A percentile compares a stretch with the other conserved stretches of the same genome.
These are phyloP conservation scores for cucumber (Cucumis sativus) DNA, from an alignment of 306 rosid species.

Conservation along the genomic window Cucumber_9930_V3 NC_026656.2:859001-859500, in stretches of 20 bases:
- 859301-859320: slow-evolving; percentile 83
- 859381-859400: neutral
- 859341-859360: slow-evolving; percentile 67
- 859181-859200: slow-evolving; percentile 87
- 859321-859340: slow-evolving; percentile 92
- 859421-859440: slow-evolving; percentile 58
- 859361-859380: neutral
- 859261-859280: slow-evolving; percentile 89
- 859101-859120: neutral
- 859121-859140: neutral
- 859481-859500: slow-evolving; percentile 91
- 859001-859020: neutral
- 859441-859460: slow-evolving; percentile 95
- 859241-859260: slow-evolving; percentile 92
- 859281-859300: slow-evolving; percentile 82
- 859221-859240: slow-evolving; percentile 90
- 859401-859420: neutral
- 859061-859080: neutral
- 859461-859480: slow-evolving; percentile 80
- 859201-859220: slow-evolving; percentile 80
- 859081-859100: neutral
- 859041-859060: neutral
- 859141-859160: neutral
- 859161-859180: slow-evolving; percentile 9
- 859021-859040: neutral